Base-by-base conservation (phyloP, 2,329 filamentous ascomycete species). In the Fonsecaea pedrosoi region DNA sequence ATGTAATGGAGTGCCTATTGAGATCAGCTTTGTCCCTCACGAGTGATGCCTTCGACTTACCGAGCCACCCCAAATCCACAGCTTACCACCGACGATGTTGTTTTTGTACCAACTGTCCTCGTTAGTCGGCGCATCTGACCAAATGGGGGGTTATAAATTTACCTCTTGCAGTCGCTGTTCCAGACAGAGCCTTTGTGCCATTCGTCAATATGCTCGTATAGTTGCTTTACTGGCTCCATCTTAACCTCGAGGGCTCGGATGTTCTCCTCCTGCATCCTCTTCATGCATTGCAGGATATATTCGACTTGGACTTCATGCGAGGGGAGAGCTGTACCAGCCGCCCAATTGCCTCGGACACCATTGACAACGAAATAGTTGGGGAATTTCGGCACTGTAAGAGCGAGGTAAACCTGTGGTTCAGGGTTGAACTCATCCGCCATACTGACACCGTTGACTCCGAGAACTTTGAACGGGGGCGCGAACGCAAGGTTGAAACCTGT, bases 401-500 rank as follows among this genome's bases (percentile, higher is more conserved):
- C 59, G n/a, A 69, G 54, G 15, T 69, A 69, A n/a, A 59, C 59
- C 3, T 63, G 32, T 10, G 66, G 66, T 21, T 66, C 58, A 8
- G 60, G 56, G 15, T 60, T 55, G 42, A 59, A 69, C 30, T 59
- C 54, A 25, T 64, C 56, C 38, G 54, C 42, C 55, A 69, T 58
- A 18, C 35, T 54, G 18, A 63, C 54, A 7, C 58, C 62, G 12
- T 63, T 48, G 9, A 61, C 54, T 10, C 67, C 66, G n/a, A 50
- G 4, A 12, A 66, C 61, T 35, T 60, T 54, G 62, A 67, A 70
- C 9, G 62, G 60, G 8, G 66, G 68, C n/a, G 40, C 59, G 40
- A 68, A 62, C 5, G 66, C 60, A 7, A 68, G 50, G 65, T 82
- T 79, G 69, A 81, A 82, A 15, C 81, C 80, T 1, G 81, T 82